phyloP scores from a whole-genome alignment of 768 basidiomycete genomes.

The Dioszegia crocea region DNA sequence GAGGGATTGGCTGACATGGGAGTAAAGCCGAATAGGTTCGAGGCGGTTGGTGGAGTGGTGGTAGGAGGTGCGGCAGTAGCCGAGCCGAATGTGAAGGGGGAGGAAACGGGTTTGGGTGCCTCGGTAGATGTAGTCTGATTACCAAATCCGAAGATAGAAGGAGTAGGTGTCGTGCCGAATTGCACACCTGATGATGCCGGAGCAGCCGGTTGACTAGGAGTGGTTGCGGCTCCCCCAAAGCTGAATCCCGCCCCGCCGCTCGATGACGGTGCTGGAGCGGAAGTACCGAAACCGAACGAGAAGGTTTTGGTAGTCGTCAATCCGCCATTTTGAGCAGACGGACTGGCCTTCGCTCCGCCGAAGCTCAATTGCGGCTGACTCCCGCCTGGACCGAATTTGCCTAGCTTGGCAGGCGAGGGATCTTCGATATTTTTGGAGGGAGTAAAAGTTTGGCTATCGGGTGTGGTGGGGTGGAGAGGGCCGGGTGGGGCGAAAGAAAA shows the following conservation, averaged over 20 bases:
- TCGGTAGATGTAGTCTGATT: neutral
- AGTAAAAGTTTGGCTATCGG: slow-evolving; percentile 35
- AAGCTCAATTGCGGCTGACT: slow-evolving; percentile 36
- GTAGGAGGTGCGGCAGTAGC: neutral
- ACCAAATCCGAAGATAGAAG: slow-evolving; percentile 14
- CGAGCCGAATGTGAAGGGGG: slow-evolving; percentile 14
- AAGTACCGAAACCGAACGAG: slow-evolving; percentile 18
- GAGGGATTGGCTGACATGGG: neutral
- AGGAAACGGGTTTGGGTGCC: neutral
- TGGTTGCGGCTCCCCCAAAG: slow-evolving; percentile 13
- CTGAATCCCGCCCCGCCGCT: slow-evolving; percentile 2
- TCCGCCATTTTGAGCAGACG: slow-evolving; percentile 3
- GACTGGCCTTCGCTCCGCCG: slow-evolving; percentile 31
- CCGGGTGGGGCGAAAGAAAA: slow-evolving; percentile 40
- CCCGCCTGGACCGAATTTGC: slow-evolving; percentile 44
- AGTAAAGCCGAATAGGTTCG: slow-evolving; percentile 6
- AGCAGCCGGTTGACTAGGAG: neutral
- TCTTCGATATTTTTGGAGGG: slow-evolving; percentile 27
- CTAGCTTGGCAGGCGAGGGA: slow-evolving; percentile 28
- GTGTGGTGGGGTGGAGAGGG: slow-evolving; percentile 38
- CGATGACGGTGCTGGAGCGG: neutral
- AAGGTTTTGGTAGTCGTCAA: slow-evolving; percentile 16
- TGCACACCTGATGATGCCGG: too few relatives aligned
- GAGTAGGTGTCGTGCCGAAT: neutral
- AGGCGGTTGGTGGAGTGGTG: neutral